These are phyloP conservation scores for Plasmodium gonderi DNA, from an alignment of 169 alveolate species.

Conservation along the genomic window DNA sequence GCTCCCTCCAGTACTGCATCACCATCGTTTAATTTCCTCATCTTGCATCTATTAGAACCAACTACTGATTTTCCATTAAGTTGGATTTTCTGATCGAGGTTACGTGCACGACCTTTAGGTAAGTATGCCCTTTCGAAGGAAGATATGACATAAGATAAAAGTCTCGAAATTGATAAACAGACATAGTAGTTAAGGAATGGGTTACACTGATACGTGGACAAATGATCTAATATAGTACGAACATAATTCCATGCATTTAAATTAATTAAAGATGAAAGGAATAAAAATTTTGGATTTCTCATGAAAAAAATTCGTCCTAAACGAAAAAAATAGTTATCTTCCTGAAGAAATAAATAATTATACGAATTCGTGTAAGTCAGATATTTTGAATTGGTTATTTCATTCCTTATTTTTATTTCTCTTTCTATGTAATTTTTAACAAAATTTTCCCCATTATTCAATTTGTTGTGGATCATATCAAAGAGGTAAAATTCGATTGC, in stretches of 20 bases:
- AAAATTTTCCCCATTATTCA: constrained; percentile 20
- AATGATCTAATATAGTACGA: neutral
- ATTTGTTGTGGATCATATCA: constrained; percentile 17
- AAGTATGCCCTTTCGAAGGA: neutral
- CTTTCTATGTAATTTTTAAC: constrained; percentile 34
- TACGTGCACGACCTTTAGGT: neutral
- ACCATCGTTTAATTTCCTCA: neutral
- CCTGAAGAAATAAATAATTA: constrained; percentile 22
- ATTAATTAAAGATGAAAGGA: constrained; percentile 22
- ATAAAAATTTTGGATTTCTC: constrained; percentile 23
- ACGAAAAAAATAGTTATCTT: constrained; percentile 9
- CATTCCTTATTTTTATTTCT: constrained; percentile 35
- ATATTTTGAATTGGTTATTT: constrained; percentile 14
- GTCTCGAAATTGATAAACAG: neutral
- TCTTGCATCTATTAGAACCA: neutral
- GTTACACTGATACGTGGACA: constrained; percentile 31
- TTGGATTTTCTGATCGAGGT: too few relatives aligned
- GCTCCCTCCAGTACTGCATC: neutral
- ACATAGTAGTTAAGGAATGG: constrained; percentile 52
- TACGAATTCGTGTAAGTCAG: neutral
- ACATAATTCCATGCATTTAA: constrained; percentile 53
- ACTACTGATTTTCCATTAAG: neutral
- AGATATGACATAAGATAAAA: neutral
- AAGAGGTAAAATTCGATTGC: constrained; percentile 9
- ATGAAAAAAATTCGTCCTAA: constrained; percentile 39